These are phyloP conservation scores for Rhodomyrtus psidioides DNA, from an alignment of 441 rosid species.

Conservation along the genomic window DNA sequence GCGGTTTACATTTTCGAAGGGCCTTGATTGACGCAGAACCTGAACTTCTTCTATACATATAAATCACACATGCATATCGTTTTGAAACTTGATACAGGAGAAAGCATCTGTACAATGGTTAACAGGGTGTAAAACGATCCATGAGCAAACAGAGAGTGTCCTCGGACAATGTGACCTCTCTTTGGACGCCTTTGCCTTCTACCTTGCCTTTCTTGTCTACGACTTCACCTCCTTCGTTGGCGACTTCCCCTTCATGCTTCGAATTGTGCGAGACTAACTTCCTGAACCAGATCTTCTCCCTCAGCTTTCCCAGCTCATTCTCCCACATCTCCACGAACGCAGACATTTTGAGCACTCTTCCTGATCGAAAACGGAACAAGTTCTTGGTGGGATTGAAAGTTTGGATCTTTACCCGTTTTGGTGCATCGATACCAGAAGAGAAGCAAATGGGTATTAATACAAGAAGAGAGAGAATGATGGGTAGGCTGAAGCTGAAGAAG, in stretches of 20 bases:
- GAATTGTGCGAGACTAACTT: background rate
- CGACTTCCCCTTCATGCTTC: background rate
- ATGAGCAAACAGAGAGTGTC: background rate
- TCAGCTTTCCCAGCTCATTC: background rate
- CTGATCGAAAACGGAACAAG: background rate
- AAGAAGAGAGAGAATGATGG: background rate
- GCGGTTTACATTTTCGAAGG: background rate
- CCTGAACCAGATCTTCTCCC: background rate
- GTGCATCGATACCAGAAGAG: background rate
- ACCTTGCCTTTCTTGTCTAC: background rate
- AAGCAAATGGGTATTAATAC: background rate
- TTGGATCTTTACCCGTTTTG: background rate
- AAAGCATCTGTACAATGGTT: background rate
- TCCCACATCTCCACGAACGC: background rate
- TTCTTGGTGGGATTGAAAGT: background rate
- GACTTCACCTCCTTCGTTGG: background rate
- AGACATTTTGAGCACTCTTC: background rate
- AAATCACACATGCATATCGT: accelerated
- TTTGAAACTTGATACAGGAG: background rate
- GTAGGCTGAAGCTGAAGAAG: background rate
- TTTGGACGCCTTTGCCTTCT: background rate
- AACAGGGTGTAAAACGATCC: background rate
- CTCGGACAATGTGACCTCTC: background rate
- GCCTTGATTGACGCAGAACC: background rate
- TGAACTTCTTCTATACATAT: background rate